These are phyloP conservation scores for Yamadazyma mexicana DNA, from an alignment of 1,139 yeast species.

Conservation along the genomic window DNA sequence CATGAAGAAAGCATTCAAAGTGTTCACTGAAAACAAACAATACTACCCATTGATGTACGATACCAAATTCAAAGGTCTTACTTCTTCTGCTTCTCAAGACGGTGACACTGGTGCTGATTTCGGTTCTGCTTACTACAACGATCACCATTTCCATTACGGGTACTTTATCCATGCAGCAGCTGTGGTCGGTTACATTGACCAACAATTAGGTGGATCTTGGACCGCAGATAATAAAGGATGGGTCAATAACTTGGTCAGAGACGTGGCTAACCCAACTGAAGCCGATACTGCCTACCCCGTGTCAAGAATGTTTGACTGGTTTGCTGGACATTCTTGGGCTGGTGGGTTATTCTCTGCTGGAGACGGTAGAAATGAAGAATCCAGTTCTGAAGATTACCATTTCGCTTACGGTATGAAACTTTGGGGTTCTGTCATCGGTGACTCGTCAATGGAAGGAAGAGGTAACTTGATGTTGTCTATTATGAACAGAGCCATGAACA, in stretches of 20 bases:
- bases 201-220: constrained; percentile 64
- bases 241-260: constrained; percentile 56
- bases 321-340: constrained; percentile 84
- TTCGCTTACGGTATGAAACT: constrained; percentile 80
- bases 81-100: constrained; percentile 58
- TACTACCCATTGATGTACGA: constrained; percentile 67
- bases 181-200: constrained; percentile 64
- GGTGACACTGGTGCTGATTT: constrained; percentile 46
- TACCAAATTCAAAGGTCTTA: constrained; percentile 63
- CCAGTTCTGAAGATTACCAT: constrained; percentile 79
- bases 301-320: constrained; percentile 79
- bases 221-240: constrained; percentile 51
- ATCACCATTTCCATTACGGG: constrained; percentile 83
- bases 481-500: constrained; percentile 59
- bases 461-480: constrained; percentile 75
- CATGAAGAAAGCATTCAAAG: constrained; percentile 54
- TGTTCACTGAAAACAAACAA: constrained; percentile 53
- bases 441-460: constrained; percentile 70
- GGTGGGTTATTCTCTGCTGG: constrained; percentile 67
- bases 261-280: constrained; percentile 71
- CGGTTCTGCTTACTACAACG: constrained; percentile 72
- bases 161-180: constrained; percentile 80
- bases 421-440: constrained; percentile 77
- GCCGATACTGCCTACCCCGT: constrained; percentile 71
- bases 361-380: constrained; percentile 81